Base-by-base conservation (phyloP, 163 green algal species). In the Coccomyxa subellipsoidea region DNA sequence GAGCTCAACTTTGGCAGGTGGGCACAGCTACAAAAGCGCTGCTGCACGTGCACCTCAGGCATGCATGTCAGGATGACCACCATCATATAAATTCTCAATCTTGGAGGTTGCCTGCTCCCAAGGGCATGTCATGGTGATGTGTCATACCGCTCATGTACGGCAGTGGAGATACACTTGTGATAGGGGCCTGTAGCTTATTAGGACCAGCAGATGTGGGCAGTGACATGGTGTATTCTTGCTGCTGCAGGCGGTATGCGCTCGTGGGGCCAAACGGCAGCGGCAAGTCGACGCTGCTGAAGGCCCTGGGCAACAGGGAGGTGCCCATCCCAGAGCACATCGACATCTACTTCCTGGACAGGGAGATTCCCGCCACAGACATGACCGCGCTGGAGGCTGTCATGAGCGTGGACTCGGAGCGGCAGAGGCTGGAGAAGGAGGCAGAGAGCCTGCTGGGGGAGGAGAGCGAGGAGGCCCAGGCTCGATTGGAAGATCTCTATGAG, bases 201-300 rank as follows among this genome's bases (percentile, higher is more conserved):
- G n/a, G n/a, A n/a, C n/a, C n/a, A n/a, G n/a, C n/a, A n/a, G n/a
- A n/a, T n/a, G n/a, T n/a, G n/a, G n/a, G n/a, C n/a, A n/a, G n/a
- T n/a, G n/a, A n/a, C n/a, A n/a, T n/a, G n/a, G n/a, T n/a, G n/a
- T n/a, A n/a, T n/a, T n/a, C n/a, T n/a, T n/a, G n/a, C 31, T 38
- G 32, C 9, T 38, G 70, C 88, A 94, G 94, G 54, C 93, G 96
- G n/a, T 99, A 99, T 90, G 96, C 94, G 18, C 89, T 98, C 8
- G 83, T 98, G n/a, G 96, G 96, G 5, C 90, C 92, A 54, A 99
- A 98, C 82, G 96, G 95, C 35, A 98, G 93, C 83, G 96, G 96
- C 78, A 99, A 99, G 87, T 96, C 92, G 2, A 94, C 85, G 79
- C 89, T 98, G 81, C 90, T 99, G 32, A 92, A 97, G 82, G 92